phyloP scores from a whole-genome alignment of 352 stramenopile genomes.

The Peronosclerospora sorghi region DNA sequence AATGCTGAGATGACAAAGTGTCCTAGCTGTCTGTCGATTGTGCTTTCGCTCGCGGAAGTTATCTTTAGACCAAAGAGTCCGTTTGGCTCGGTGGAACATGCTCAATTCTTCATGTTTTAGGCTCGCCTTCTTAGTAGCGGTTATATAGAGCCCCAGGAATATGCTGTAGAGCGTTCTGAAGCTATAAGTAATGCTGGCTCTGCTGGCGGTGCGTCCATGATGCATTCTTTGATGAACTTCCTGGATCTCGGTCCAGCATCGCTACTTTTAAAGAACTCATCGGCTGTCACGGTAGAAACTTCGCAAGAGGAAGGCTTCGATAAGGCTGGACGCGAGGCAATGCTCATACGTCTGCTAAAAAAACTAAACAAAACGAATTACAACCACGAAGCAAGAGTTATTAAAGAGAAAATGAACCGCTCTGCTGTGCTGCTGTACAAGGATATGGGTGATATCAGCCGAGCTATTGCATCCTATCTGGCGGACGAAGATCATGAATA shows the following conservation, averaged over 20 bases:
- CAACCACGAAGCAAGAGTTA: slow-evolving; percentile 73
- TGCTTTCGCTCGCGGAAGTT: too few relatives aligned
- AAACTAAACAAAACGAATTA: slow-evolving; percentile 77
- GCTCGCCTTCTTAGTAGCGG: slow-evolving; percentile 70
- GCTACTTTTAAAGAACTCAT: slow-evolving; percentile 30
- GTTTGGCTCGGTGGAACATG: slow-evolving; percentile 77
- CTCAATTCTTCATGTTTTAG: slow-evolving; percentile 87
- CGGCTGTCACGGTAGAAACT: slow-evolving; percentile 30
- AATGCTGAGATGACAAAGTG: too few relatives aligned
- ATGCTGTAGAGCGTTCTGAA: slow-evolving; percentile 52
- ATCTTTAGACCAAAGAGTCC: slow-evolving; percentile 29
- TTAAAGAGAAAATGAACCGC: too few relatives aligned
- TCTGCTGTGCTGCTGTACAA: slow-evolving; percentile 76
- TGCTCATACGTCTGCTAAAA: too few relatives aligned
- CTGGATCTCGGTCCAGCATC: too few relatives aligned
- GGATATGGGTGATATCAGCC: slow-evolving; percentile 57
- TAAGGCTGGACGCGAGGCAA: too few relatives aligned
- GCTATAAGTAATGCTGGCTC: slow-evolving; percentile 46
- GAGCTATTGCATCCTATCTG: slow-evolving; percentile 72
- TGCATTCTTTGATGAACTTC: too few relatives aligned
- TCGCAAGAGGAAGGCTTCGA: too few relatives aligned
- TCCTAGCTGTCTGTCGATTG: too few relatives aligned
- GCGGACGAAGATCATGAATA: too few relatives aligned
- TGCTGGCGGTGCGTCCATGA: too few relatives aligned
- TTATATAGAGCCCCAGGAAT: slow-evolving; percentile 73